phyloP scores from a whole-genome alignment of 2,329 filamentous ascomycete species.

The Xylariales sp. region DNA sequence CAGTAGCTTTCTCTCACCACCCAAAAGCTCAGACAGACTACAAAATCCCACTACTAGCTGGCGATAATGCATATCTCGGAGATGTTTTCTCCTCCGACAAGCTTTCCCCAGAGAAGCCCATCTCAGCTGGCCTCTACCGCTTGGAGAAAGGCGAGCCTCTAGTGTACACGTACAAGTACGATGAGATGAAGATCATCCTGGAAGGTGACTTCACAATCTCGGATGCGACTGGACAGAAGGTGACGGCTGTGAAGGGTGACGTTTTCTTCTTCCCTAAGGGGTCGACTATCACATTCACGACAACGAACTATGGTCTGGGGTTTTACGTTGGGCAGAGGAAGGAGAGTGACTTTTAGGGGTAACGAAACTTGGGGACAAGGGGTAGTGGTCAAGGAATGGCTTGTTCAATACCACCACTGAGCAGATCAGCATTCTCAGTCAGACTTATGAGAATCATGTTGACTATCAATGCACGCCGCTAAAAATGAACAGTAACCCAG shows the following conservation, averaged over 20 bases:
- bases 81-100: slow-evolving; percentile 55
- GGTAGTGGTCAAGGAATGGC: too few relatives aligned
- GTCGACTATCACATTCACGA: slow-evolving; percentile 61
- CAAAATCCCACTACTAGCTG: slow-evolving; percentile 59
- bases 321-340: slow-evolving; percentile 48
- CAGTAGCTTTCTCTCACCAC: slow-evolving; percentile 32
- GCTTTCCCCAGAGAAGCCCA: slow-evolving; percentile 52
- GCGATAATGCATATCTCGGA: slow-evolving; percentile 61
- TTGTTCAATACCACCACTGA: too few relatives aligned
- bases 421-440: too few relatives aligned
- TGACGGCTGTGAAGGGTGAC: slow-evolving; percentile 57
- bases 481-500: too few relatives aligned
- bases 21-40: slow-evolving; percentile 53
- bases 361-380: too few relatives aligned
- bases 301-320: slow-evolving; percentile 54
- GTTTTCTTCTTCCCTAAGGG: slow-evolving; percentile 67
- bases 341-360: slow-evolving; percentile 15
- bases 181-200: slow-evolving; percentile 71
- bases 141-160: slow-evolving; percentile 64
- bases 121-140: slow-evolving; percentile 61
- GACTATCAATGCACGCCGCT: too few relatives aligned
- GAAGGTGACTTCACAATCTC: slow-evolving; percentile 62
- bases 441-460: too few relatives aligned
- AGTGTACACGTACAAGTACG: slow-evolving; percentile 64
- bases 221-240: slow-evolving; percentile 56